Evolutionary conservation across 495 filamentous ascomycete genomes (phyloP).

Genomic region (Alectoria sarmentosa): DNA sequence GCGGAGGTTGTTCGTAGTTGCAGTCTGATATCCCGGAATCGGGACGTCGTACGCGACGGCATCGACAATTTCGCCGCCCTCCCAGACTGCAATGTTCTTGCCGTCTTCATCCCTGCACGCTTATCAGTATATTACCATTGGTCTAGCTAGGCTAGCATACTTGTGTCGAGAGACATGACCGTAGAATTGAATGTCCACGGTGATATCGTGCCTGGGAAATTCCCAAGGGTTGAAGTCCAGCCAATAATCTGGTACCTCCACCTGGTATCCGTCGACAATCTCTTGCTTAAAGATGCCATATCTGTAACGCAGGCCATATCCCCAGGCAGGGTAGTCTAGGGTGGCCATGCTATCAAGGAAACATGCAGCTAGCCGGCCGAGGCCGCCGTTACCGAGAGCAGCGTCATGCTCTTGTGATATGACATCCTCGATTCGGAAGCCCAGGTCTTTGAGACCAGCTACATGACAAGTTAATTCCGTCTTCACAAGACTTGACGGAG

Average conservation of each 20-base stretch:
- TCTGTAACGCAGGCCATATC: conserved; percentile 88
- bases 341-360: conserved; percentile 94
- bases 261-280: conserved; percentile 94
- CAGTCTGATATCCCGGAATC: conserved; percentile 81
- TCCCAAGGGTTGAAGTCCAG: conserved; percentile 99
- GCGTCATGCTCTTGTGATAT: conserved; percentile 94
- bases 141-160: conserved; percentile 28
- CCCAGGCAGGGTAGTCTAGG: conserved; percentile 93
- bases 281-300: conserved; percentile 99
- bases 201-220: conserved; percentile 90
- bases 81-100: conserved; percentile 67
- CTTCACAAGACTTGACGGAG: neutral
- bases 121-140: neutral
- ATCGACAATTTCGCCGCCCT: conserved; percentile 86
- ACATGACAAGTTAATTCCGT: conserved; percentile 2
- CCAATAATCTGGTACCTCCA: conserved; percentile 98
- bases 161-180: conserved; percentile 66
- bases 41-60: conserved; percentile 95
- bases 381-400: conserved; percentile 90
- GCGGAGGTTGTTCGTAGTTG: conserved; percentile 92
- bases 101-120: conserved; percentile 60
- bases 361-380: conserved; percentile 91
- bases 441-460: conserved; percentile 81
- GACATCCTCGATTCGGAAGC: conserved; percentile 94
- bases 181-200: conserved; percentile 94